phyloP scores from a whole-genome alignment of 805 yeast genomes.

The Lipomyces orientalis region DNA sequence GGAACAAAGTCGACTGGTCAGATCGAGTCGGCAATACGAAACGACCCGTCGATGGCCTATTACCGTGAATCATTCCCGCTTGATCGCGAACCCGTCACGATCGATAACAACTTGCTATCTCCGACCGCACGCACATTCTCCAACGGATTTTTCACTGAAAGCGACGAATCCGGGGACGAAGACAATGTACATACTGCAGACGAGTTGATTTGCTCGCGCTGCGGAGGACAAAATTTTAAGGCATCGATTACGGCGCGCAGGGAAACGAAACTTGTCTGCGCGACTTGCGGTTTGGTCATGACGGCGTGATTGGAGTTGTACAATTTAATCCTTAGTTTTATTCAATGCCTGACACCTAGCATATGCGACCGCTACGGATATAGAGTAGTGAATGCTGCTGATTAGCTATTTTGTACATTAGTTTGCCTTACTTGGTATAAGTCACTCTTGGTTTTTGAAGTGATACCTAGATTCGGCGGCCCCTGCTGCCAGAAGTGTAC shows the following conservation, averaged over 20 bases:
- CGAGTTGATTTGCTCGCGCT: slow-evolving; percentile 27
- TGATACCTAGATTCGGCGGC: no score
- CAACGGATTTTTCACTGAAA: slow-evolving; percentile 5
- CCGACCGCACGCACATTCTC: background rate
- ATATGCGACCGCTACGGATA: background rate
- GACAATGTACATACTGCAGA: slow-evolving; percentile 10
- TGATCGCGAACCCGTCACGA: background rate
- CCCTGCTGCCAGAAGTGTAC: no score
- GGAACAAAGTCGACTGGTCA: background rate
- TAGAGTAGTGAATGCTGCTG: background rate
- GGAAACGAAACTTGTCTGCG: slow-evolving; percentile 29
- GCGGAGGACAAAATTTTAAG: slow-evolving; percentile 29
- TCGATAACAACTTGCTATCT: background rate
- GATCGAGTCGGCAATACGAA: background rate
- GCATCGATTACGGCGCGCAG: slow-evolving; percentile 28
- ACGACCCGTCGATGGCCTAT: slow-evolving; percentile 7
- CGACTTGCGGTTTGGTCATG: slow-evolving; percentile 22
- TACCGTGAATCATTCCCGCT: slow-evolving; percentile 6
- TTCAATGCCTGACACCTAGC: no score
- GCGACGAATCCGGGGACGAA: slow-evolving; percentile 15
- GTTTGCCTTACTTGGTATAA: no score
- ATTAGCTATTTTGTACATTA: no score
- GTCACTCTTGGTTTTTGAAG: no score
- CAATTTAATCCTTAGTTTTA: background rate
- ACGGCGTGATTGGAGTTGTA: background rate